Percentiles rank a stretch among this genome's conserved stretches.
phyloP scores from a whole-genome alignment of 768 basidiomycete genomes.

The Podaxis sp. region DNA sequence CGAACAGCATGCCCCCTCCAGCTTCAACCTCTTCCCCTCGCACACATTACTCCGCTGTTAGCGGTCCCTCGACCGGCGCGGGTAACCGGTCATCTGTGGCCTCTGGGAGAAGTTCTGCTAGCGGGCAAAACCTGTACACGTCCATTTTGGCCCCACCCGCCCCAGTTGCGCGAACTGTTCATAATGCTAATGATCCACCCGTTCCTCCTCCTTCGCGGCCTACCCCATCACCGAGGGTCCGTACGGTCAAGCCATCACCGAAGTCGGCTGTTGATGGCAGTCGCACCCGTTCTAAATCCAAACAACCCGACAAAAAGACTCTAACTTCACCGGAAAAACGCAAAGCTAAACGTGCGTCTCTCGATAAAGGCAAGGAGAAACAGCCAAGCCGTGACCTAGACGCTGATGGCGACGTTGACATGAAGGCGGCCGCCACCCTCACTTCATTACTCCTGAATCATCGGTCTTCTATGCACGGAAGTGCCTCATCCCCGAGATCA shows the following conservation, averaged over 20 bases:
- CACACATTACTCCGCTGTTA: constrained; percentile 39
- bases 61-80: constrained; percentile 30
- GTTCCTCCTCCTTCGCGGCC: constrained; percentile 51
- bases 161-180: constrained; percentile 78
- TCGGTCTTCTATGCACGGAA: constrained; percentile 54
- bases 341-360: constrained; percentile 38
- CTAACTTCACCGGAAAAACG: constrained; percentile 40
- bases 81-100: constrained; percentile 31
- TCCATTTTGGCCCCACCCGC: constrained; percentile 73
- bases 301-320: constrained; percentile 31
- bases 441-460: constrained; percentile 70
- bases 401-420: constrained; percentile 63
- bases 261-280: constrained; percentile 44
- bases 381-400: constrained; percentile 36
- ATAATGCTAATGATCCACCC: constrained; percentile 71
- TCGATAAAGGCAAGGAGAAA: constrained; percentile 52
- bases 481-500: constrained; percentile 68
- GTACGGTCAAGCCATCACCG: constrained; percentile 36
- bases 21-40: constrained; percentile 41
- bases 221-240: constrained; percentile 43
- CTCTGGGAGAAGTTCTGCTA: constrained; percentile 33
- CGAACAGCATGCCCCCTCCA: constrained; percentile 49
- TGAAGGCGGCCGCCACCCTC: constrained; percentile 81
- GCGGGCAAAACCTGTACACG: constrained; percentile 64
- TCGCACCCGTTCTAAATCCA: constrained; percentile 45